Percentiles rank a stretch among this genome's conserved stretches.
phyloP scores from a whole-genome alignment of 768 basidiomycete genomes.

The Lentinula edodes region DNA sequence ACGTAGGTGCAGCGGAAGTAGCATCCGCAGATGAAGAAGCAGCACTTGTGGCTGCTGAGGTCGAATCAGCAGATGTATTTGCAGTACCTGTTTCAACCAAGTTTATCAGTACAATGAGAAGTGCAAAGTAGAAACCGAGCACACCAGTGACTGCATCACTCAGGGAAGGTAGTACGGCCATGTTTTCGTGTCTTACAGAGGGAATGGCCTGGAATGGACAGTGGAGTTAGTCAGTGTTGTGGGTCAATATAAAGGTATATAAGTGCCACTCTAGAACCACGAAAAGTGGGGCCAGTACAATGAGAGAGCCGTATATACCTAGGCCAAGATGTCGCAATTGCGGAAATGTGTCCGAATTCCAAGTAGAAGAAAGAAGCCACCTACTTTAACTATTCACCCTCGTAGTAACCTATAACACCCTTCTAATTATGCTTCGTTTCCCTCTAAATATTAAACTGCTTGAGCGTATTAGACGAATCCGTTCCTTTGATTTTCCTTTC shows the following conservation, averaged over 20 bases:
- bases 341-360: not conserved
- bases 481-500: not conserved
- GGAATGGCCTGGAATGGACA: not conserved
- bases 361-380: not conserved
- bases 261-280: not conserved
- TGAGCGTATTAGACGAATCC: not conserved
- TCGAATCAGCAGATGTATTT: not conserved
- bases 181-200: not conserved
- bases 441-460: not conserved
- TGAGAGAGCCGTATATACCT: too few species aligned
- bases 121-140: not conserved
- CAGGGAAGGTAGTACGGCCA: not conserved
- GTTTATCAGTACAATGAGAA: not conserved
- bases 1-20: not conserved
- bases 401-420: too few species aligned
- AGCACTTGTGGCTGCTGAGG: not conserved
- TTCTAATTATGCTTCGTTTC: not conserved
- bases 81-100: not conserved
- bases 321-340: not conserved
- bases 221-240: not conserved
- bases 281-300: not conserved
- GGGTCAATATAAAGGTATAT: not conserved
- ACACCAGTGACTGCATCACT: not conserved
- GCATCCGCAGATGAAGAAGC: not conserved
- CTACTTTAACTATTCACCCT: not conserved